These are phyloP conservation scores for Solanum arcanum DNA, from an alignment of 257 asterid species.

Conservation along the genomic window DNA sequence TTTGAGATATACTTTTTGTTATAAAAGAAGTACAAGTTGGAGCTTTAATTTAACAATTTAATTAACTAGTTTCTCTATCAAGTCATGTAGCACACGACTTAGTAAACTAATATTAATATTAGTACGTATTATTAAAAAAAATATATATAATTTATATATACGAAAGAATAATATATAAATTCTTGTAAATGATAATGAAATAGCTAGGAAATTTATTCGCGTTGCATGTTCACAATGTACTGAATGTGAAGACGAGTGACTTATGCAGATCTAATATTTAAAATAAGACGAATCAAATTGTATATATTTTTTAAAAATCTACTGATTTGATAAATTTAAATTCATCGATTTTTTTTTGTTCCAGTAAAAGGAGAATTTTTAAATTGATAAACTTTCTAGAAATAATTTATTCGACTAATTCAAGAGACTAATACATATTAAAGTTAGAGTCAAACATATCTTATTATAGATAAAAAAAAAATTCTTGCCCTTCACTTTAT, in stretches of 20 bases:
- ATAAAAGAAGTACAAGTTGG: not conserved
- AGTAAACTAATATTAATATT: not conserved
- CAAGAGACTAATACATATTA: not conserved
- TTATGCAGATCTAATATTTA: no score
- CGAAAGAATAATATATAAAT: not conserved
- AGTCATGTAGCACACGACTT: not conserved
- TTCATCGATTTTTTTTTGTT: not conserved
- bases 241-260: not conserved
- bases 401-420: not conserved
- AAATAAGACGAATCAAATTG: not conserved
- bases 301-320: no score
- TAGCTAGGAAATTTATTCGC: not conserved
- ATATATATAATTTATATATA: not conserved
- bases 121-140: not conserved
- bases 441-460: no score
- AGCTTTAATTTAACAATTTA: not conserved
- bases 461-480: no score
- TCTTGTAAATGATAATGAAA: not conserved
- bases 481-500: not conserved
- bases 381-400: not conserved
- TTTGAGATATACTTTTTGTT: not conserved
- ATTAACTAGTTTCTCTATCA: not conserved
- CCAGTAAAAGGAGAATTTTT: not conserved
- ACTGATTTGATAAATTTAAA: not conserved
- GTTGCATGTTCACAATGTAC: not conserved